phyloP scores from a whole-genome alignment of 495 filamentous ascomycete species.

The Penicillium antarcticum region DNA sequence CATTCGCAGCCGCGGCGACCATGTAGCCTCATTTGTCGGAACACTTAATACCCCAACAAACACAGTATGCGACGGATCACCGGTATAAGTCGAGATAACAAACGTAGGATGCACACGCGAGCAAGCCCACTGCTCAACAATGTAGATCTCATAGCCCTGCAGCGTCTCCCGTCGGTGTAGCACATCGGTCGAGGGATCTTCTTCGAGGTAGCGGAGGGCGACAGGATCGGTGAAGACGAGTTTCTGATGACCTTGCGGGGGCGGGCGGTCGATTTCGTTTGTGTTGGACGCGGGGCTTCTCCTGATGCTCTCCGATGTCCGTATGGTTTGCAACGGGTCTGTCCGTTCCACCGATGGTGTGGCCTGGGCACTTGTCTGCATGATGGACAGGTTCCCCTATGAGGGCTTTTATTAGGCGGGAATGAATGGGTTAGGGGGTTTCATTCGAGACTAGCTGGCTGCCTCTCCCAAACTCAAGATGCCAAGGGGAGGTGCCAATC shows the following conservation, averaged over 20 bases:
- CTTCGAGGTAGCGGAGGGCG: constrained; percentile 83
- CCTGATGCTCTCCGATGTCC: constrained; percentile 18
- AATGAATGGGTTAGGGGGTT: neutral
- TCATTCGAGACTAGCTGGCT: constrained; percentile 3
- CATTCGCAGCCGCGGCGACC: constrained; percentile 72
- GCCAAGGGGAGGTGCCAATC: constrained; percentile 23
- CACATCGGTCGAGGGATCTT: constrained; percentile 74
- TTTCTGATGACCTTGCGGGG: constrained; percentile 40
- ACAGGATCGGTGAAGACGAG: constrained; percentile 73
- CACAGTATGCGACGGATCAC: constrained; percentile 73
- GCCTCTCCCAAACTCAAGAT: constrained; percentile 16
- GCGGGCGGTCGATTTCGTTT: constrained; percentile 17
- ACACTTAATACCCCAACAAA: constrained; percentile 79
- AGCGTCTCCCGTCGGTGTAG: constrained; percentile 66
- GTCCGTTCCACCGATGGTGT: constrained; percentile 14
- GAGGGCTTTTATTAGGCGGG: neutral
- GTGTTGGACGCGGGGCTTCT: constrained; percentile 22
- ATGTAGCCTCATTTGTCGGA: constrained; percentile 73
- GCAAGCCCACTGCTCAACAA: constrained; percentile 98
- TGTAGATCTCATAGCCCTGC: constrained; percentile 85
- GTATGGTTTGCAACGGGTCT: constrained; percentile 15
- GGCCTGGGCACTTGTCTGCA: constrained; percentile 23
- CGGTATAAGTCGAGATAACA: constrained; percentile 91
- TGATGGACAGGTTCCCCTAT: constrained; percentile 7
- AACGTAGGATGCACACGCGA: constrained; percentile 87